A percentile compares a stretch with the other conserved stretches of the same genome.
Conservation (phyloP, 2,329 filamentous ascomycete species). For the Fusarium foetens region DNA sequence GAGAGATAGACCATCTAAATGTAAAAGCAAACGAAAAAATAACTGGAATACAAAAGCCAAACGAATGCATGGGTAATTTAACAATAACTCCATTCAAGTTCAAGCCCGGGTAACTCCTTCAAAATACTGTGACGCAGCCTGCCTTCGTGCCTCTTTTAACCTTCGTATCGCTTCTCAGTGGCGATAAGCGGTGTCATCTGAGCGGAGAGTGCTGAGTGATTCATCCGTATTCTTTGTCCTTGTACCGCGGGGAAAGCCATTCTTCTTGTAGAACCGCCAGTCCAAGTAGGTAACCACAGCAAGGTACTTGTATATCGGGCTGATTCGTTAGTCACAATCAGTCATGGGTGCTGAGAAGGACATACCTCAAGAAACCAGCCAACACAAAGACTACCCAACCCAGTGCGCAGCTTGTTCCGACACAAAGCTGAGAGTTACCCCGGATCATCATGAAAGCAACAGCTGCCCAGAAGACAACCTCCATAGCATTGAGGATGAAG, state of each 20-base stretch:
- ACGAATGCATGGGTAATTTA: neutral
- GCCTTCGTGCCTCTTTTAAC: neutral
- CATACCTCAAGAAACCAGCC: constrained; percentile 2
- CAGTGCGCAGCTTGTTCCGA: neutral
- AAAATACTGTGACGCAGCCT: neutral
- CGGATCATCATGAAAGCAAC: constrained; percentile 2
- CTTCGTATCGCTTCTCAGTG: neutral
- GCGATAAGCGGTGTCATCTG: neutral
- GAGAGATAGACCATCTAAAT: neutral
- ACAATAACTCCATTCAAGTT: neutral
- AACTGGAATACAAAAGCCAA: neutral
- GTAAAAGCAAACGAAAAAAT: neutral
- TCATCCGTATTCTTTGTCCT: neutral
- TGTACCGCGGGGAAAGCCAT: neutral
- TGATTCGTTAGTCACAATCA: neutral
- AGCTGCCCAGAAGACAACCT: constrained; percentile 1
- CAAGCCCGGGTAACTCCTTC: neutral
- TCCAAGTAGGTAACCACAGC: constrained; percentile 1
- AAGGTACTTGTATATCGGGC: neutral
- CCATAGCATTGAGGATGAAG: constrained; percentile 1
- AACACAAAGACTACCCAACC: neutral
- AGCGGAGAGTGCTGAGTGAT: neutral
- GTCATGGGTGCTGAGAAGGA: accelerated
- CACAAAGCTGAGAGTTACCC: neutral
- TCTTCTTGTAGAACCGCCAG: constrained; percentile 14